Evolutionary conservation across 345 rosid genomes (phyloP), one percentile per base, ranked within the genome.

Genomic region (Turnera subulata): DNA sequence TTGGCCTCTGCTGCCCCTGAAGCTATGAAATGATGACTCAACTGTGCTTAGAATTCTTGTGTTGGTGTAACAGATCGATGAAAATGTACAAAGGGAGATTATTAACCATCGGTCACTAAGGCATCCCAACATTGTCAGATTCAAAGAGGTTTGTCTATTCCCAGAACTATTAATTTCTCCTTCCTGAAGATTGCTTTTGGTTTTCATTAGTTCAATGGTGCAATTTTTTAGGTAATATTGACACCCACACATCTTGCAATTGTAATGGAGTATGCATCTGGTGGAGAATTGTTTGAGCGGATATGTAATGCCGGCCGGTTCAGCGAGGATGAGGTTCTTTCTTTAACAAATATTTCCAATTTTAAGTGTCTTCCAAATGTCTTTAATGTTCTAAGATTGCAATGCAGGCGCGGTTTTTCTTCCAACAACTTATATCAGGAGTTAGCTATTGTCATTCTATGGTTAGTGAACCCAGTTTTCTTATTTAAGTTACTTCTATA

Each of bases 231-330:
- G 97, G 82, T 93, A 45, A 75, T 85, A 50, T 79, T 93, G 62
- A 89, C 99, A 18, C 99, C 99, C 25, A 84, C 96, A 18, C 99
- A 93, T 82, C 66, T 93, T 56, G 97, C 97, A 50, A 93, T 93
- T 63, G 86, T 80, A 51, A 93, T 93, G 99, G 99, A 93, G 58
- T 93, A 82, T 76, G 97, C 96, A 25, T 82, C 96, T 54, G 96
- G 99, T 6, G 99, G 99, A 60, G 97, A 89, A 63, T 91, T 89
- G 29, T 92, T 86, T 1, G 96, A 84, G 69, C 80, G 95, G 38
- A 92, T 89, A 65, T 85, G 91, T 71, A 84, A 76, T 70, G 84
- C 83, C 24, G 96, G 96, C 14, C 85, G 88, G 32, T 93, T 93
- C 74, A 83, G 84, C 20, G 97, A 93, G 63, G 94, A 93, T 54